These are phyloP conservation scores for Metschnikowia orientalis DNA, from an alignment of 805 yeast species.

Conservation along the genomic window DNA sequence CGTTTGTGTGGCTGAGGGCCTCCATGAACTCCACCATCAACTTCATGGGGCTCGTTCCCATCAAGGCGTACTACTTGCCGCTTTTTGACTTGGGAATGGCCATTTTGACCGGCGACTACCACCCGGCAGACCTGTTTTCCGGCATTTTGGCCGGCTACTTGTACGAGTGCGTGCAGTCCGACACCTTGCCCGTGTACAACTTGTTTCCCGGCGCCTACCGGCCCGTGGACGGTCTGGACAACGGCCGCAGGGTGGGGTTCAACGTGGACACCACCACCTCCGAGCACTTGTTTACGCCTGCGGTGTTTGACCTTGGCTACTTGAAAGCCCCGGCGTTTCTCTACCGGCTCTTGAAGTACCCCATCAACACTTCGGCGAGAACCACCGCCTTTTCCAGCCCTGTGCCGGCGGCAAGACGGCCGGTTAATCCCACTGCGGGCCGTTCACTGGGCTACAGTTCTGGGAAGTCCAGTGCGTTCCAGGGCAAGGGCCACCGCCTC, in stretches of 20 bases:
- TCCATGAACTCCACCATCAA: constrained; percentile 50
- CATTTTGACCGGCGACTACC: constrained; percentile 40
- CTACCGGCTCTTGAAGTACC: constrained; percentile 29
- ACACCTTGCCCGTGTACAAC: constrained; percentile 42
- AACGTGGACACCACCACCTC: constrained; percentile 12
- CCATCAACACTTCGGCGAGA: constrained; percentile 22
- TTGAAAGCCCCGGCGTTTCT: constrained; percentile 51
- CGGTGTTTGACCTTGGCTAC: constrained; percentile 49
- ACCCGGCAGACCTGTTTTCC: constrained; percentile 36
- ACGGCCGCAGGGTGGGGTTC: constrained; percentile 28
- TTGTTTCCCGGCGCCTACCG: constrained; percentile 30
- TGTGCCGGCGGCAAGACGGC: constrained; percentile 4
- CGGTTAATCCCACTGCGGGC: constrained; percentile 3
- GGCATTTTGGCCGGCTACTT: constrained; percentile 57
- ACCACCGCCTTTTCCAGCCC: constrained; percentile 25
- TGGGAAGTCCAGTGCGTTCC: constrained; percentile 17
- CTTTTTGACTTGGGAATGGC: constrained; percentile 31
- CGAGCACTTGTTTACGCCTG: constrained; percentile 16
- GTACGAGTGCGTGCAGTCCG: constrained; percentile 59
- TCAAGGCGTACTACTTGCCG: constrained; percentile 55
- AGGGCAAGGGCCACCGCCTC: constrained; percentile 36
- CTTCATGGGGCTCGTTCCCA: constrained; percentile 49
- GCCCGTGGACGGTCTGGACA: constrained; percentile 4
- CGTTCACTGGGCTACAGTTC: constrained; percentile 5
- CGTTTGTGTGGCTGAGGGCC: constrained; percentile 59